These are phyloP conservation scores for Triticum urartu DNA, from an alignment of 176 grass and related monocot genomes.

Conservation along the genomic window DNA sequence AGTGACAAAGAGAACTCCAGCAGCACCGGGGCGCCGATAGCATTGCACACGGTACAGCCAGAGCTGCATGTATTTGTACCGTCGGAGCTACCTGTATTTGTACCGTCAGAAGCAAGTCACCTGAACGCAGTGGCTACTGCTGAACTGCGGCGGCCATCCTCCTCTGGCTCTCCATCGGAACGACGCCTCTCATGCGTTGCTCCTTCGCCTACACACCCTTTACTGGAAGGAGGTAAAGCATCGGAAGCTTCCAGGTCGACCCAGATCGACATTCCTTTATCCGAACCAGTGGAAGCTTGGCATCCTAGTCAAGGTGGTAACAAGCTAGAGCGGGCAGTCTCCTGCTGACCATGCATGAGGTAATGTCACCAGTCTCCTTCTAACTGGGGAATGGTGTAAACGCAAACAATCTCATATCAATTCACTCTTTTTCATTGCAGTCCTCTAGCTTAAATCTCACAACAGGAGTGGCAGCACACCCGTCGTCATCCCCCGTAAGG, in stretches of 20 bases:
- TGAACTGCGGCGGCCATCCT: constrained; percentile 18
- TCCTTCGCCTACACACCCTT: constrained; percentile 48
- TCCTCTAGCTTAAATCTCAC: not conserved
- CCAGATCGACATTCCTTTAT: not conserved
- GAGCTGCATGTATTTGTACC: constrained; percentile 32
- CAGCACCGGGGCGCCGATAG: constrained; percentile 31
- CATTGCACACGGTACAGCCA: constrained; percentile 26
- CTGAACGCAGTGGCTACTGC: constrained; percentile 36
- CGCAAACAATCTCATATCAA: not conserved
- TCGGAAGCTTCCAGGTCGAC: constrained; percentile 19
- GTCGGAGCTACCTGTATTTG: not conserved
- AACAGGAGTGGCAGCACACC: not conserved
- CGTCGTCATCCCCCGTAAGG: constrained; percentile 5
- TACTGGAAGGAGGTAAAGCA: not conserved
- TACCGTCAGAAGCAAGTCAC: constrained; percentile 28
- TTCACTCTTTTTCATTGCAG: not conserved
- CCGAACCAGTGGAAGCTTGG: constrained; percentile 1
- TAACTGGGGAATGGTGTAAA: not conserved
- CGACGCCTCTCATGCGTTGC: constrained; percentile 30
- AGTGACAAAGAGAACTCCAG: constrained; percentile 38
- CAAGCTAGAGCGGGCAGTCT: constrained; percentile 20
- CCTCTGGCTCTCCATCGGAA: constrained; percentile 35
- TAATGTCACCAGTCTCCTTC: not conserved
- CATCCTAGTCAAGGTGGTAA: constrained; percentile 8
- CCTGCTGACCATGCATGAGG: constrained; percentile 34